phyloP scores from a whole-genome alignment of 2,329 filamentous ascomycete species.

The Penicillium carneum region DNA sequence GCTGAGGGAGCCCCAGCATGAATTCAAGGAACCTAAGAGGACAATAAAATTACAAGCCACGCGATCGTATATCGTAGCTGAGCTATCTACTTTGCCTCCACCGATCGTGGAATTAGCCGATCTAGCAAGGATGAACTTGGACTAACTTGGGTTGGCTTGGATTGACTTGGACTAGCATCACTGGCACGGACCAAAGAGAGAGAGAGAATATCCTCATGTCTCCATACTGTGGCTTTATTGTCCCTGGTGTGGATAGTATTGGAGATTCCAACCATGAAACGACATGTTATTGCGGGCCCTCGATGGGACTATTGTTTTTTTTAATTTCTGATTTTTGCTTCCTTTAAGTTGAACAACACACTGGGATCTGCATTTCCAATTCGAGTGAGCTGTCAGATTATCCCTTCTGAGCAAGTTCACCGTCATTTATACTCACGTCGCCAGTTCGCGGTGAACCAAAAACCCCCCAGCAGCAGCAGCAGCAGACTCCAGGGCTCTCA shows the following conservation, averaged over 20 bases:
- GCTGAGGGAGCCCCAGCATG: constrained; percentile 2
- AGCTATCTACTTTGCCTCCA: constrained; percentile 25
- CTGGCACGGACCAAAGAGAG: constrained; percentile 20
- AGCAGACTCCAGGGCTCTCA: not conserved
- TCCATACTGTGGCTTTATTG: constrained; percentile 13
- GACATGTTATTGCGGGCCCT: not conserved
- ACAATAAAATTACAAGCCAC: constrained; percentile 15
- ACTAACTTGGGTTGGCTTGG: constrained; percentile 22
- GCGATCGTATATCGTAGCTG: constrained; percentile 26
- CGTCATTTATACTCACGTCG: not conserved
- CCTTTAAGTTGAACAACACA: not conserved
- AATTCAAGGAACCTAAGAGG: constrained; percentile 16
- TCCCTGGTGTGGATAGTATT: constrained; percentile 19
- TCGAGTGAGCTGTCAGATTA: constrained; percentile 6
- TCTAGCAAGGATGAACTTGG: constrained; percentile 29
- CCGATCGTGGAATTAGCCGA: constrained; percentile 31
- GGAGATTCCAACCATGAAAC: not conserved
- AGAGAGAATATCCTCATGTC: constrained; percentile 6
- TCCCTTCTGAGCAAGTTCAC: not conserved
- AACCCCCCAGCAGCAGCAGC: not conserved
- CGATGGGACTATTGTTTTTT: not conserved
- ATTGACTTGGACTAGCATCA: constrained; percentile 26
- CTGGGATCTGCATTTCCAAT: not conserved
- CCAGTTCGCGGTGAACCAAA: not conserved
- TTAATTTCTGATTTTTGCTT: not conserved